These are phyloP conservation scores for Pelagomonas calceolata DNA, from an alignment of 108 stramenopile genomes.

Conservation along the genomic window DNA sequence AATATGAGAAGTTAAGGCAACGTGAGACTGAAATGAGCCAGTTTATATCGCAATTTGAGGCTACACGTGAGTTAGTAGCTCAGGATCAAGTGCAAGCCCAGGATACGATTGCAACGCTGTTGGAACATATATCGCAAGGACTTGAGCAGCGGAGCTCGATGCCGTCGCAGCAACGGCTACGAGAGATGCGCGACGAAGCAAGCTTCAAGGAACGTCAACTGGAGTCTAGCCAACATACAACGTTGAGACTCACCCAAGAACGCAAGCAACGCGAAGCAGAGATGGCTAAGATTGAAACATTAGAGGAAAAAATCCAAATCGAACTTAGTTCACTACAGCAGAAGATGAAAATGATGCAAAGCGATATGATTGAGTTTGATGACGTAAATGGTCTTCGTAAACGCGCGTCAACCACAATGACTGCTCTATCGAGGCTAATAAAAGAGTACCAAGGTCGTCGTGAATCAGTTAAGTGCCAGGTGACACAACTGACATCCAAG, in stretches of 20 bases:
- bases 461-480: conserved; percentile 34
- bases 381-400: conserved; percentile 39
- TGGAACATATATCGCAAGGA: conserved; percentile 47
- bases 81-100: conserved; percentile 27
- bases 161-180: conserved; percentile 19
- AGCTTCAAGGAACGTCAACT: conserved; percentile 45
- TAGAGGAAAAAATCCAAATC: conserved; percentile 36
- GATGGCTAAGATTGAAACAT: conserved; percentile 38
- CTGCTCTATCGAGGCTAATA: conserved; percentile 22
- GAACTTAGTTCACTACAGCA: conserved; percentile 34
- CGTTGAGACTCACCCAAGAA: conserved; percentile 40
- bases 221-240: conserved; percentile 35
- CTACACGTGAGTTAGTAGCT: conserved; percentile 10
- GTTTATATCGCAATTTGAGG: conserved; percentile 42
- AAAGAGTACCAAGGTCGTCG: conserved; percentile 24
- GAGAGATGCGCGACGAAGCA: conserved; percentile 31
- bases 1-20: conserved; percentile 7
- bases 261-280: conserved; percentile 40
- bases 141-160: conserved; percentile 31
- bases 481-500: neutral
- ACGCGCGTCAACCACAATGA: conserved; percentile 28
- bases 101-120: conserved; percentile 40
- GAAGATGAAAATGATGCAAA: conserved; percentile 33
- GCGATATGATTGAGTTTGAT: conserved; percentile 41
- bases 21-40: conserved; percentile 49